Percentiles rank a stretch among this genome's conserved stretches.
phyloP scores from a whole-genome alignment of 768 basidiomycete genomes.

The Auricularia auricula-judae region DNA sequence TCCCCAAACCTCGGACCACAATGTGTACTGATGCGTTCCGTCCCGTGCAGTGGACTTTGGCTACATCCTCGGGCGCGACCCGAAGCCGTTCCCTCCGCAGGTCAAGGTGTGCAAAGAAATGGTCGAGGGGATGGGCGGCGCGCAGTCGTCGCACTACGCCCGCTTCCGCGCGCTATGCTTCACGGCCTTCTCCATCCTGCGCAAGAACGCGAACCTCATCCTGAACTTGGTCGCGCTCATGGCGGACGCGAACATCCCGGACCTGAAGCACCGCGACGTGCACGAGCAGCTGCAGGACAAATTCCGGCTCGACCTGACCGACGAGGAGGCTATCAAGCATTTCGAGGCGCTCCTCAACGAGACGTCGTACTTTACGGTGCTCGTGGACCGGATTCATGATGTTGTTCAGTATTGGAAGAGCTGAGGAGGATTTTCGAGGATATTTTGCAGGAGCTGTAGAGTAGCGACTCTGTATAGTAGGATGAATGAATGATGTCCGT shows the following conservation, averaged over 20 bases:
- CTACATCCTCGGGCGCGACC: constrained; percentile 94
- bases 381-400: constrained; percentile 90
- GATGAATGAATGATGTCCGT: neutral
- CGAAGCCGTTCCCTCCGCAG: constrained; percentile 94
- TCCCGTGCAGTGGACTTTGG: constrained; percentile 78
- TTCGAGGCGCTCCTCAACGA: constrained; percentile 91
- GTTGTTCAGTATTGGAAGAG: constrained; percentile 84
- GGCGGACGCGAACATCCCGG: constrained; percentile 96
- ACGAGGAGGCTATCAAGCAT: constrained; percentile 96
- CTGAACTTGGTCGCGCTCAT: constrained; percentile 93
- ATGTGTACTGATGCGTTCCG: too few relatives aligned
- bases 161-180: constrained; percentile 96
- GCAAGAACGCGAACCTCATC: constrained; percentile 95
- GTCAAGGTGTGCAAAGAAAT: constrained; percentile 99
- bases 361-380: constrained; percentile 85
- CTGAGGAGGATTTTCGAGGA: constrained; percentile 17
- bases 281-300: constrained; percentile 92
- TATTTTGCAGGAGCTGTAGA: too few relatives aligned
- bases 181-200: constrained; percentile 92
- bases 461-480: neutral
- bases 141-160: constrained; percentile 86
- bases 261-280: constrained; percentile 86
- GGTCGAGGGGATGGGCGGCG: constrained; percentile 99
- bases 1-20: too few relatives aligned
- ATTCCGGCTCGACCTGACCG: constrained; percentile 86